phyloP scores from a whole-genome alignment of 2,329 filamentous ascomycete genomes.

The Cryphonectria parasitica region DNA sequence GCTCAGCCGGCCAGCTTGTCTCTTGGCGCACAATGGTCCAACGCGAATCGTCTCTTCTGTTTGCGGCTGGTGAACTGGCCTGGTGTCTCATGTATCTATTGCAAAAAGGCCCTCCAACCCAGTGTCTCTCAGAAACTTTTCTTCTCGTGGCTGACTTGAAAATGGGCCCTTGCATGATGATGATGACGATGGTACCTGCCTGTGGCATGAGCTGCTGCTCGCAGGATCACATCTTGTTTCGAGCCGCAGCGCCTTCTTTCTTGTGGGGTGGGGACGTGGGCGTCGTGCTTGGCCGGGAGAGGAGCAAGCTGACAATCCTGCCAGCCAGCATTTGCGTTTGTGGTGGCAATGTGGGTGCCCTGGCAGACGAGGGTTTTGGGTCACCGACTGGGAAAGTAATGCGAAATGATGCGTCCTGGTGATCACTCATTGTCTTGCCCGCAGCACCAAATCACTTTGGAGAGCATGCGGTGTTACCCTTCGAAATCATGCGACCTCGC shows the following conservation, averaged over 20 bases:
- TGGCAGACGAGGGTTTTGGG: neutral
- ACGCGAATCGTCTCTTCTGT: neutral
- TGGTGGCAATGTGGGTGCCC: neutral
- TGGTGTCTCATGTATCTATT: neutral
- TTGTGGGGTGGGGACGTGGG: neutral
- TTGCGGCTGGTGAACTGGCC: neutral
- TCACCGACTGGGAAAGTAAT: neutral
- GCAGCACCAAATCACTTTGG: neutral
- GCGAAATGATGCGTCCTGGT: neutral
- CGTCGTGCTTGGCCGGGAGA: neutral
- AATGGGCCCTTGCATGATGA: neutral
- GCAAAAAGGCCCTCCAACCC: neutral
- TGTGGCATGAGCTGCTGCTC: neutral
- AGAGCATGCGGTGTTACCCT: neutral
- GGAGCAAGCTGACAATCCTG: neutral
- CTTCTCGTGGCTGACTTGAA: neutral
- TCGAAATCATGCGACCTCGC: neutral
- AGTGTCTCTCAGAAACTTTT: neutral
- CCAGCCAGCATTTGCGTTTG: neutral
- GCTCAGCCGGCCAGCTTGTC: conserved; percentile 6
- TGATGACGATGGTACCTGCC: neutral
- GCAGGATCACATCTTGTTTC: neutral
- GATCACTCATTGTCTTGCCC: neutral
- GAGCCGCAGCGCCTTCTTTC: neutral
- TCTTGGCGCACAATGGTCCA: neutral